A percentile compares a stretch with the other conserved stretches of the same genome.
These are phyloP conservation scores for Amanita phalloides DNA, from an alignment of 768 basidiomycete genomes.

Conservation along the genomic window DNA sequence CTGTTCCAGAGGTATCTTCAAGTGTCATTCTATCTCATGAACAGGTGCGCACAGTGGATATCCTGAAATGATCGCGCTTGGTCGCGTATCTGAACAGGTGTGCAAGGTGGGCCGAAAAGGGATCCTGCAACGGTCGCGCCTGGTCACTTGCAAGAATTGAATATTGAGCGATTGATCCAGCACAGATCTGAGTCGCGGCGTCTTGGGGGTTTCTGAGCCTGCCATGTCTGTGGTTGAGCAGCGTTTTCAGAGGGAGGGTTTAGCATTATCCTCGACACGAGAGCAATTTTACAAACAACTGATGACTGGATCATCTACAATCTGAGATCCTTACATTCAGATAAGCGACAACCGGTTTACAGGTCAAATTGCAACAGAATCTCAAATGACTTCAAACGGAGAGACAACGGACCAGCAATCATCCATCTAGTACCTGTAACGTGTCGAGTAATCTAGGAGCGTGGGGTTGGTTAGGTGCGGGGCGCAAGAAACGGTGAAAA, in stretches of 20 bases:
- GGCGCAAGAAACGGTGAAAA: constrained; percentile 7
- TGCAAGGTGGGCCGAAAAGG: background rate
- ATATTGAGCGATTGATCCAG: background rate
- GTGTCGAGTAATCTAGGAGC: constrained; percentile 29
- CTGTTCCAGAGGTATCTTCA: background rate
- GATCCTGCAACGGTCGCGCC: background rate
- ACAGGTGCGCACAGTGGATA: background rate
- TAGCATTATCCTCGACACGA: too few relatives aligned
- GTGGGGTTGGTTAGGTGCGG: background rate
- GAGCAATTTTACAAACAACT: too few relatives aligned
- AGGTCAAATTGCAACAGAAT: too few relatives aligned
- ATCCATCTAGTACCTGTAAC: constrained; percentile 26
- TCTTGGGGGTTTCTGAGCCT: background rate
- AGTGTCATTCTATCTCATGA: background rate
- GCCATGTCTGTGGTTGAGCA: background rate
- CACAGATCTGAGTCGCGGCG: background rate
- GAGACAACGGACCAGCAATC: too few relatives aligned
- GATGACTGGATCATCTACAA: too few relatives aligned
- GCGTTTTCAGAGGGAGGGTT: too few relatives aligned
- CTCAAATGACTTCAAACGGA: too few relatives aligned
- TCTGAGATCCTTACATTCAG: too few relatives aligned
- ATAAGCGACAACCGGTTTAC: too few relatives aligned
- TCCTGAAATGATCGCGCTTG: too few relatives aligned
- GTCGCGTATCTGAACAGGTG: background rate
- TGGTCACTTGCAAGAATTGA: background rate